Evolutionary conservation across 2,329 filamentous ascomycete genomes (phyloP), one percentile per base, ranked within the genome.

Genomic region (Trichoderma citrinoviride): DNA sequence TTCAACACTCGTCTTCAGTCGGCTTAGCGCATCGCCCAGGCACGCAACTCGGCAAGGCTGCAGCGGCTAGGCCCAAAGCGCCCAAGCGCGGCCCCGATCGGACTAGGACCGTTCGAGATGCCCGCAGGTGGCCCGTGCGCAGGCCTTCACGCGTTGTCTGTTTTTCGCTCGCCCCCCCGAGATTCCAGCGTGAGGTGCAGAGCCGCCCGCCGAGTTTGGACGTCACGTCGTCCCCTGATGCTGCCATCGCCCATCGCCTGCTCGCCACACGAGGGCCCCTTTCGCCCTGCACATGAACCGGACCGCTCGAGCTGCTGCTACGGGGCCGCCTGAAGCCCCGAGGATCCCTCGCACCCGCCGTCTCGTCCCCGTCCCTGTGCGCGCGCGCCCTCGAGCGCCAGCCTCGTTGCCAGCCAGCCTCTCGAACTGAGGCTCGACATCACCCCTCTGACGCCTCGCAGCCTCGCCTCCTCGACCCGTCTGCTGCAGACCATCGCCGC

Each of bases 141-240:
- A 27, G 12, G 54, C 77, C 77, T 75, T 77, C 77, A 78, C 77
- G 77, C 77, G 77, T 77, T 73, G 69, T 71, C 74, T 78, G 74
- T 77, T 77, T 78, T 78, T 77, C 73, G 69, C 71, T 71, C 69
- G 68, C 66, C 66, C 65, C 68, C 65, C 33, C 33, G 33, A 37
- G 33, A 37, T 37, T 37, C 33, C 33, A 37, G 33, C 33, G 14
- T n/a, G 53, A 65, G 68, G 66, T 29, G 67, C 65, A 70, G 71
- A 73, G 71, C 72, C 71, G 71, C 70, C 68, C 68, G 70, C 70
- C 70, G 73, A 37, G 33, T 37, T 37, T 37, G 33, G 10, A 78
- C 75, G 71, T 76, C 75, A 77, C 71, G 71, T 71, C 73, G 71
- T 70, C 70, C 71, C 68, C 71, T 73, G 69, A 68, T 71, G 71